Evolutionary conservation across 441 rosid species (phyloP).

Genomic region (Erysimum cheiri): DNA sequence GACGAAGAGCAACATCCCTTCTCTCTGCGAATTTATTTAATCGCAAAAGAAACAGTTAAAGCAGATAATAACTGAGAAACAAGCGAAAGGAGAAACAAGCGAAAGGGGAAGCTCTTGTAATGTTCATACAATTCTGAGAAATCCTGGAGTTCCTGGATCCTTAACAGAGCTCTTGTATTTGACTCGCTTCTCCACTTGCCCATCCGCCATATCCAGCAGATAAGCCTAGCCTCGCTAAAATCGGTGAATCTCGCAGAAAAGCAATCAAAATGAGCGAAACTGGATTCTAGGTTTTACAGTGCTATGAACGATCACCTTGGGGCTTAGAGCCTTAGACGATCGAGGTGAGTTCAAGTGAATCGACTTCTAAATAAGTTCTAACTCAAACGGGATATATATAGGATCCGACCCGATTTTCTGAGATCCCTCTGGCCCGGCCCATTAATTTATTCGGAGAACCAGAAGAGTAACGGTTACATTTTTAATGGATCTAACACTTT

Average conservation of each 20-base stretch:
- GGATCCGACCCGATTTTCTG: too few relatives aligned
- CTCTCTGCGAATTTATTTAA: slow-evolving; percentile 48
- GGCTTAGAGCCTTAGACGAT: too few relatives aligned
- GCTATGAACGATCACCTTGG: too few relatives aligned
- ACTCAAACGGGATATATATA: too few relatives aligned
- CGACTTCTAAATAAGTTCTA: too few relatives aligned
- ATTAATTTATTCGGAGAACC: too few relatives aligned
- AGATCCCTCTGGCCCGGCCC: too few relatives aligned
- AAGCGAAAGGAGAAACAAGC: not conserved
- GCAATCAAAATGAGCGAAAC: not conserved
- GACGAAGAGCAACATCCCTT: slow-evolving; percentile 64
- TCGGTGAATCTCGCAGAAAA: not conserved
- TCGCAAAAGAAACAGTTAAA: not conserved
- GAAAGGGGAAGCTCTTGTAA: not conserved
- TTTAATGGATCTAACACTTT: too few relatives aligned
- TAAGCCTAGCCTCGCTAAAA: too few relatives aligned
- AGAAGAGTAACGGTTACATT: too few relatives aligned
- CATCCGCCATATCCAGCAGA: slow-evolving; percentile 55
- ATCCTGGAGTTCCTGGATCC: slow-evolving; percentile 83
- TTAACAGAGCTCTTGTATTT: slow-evolving; percentile 77
- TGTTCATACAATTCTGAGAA: slow-evolving; percentile 59
- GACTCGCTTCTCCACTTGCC: slow-evolving; percentile 64
- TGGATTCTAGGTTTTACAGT: not conserved
- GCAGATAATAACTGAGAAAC: not conserved
- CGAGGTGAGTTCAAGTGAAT: too few relatives aligned